Evolutionary conservation across 2,329 filamentous ascomycete genomes (phyloP).

Genomic region (Tricladium varicosporioides): DNA sequence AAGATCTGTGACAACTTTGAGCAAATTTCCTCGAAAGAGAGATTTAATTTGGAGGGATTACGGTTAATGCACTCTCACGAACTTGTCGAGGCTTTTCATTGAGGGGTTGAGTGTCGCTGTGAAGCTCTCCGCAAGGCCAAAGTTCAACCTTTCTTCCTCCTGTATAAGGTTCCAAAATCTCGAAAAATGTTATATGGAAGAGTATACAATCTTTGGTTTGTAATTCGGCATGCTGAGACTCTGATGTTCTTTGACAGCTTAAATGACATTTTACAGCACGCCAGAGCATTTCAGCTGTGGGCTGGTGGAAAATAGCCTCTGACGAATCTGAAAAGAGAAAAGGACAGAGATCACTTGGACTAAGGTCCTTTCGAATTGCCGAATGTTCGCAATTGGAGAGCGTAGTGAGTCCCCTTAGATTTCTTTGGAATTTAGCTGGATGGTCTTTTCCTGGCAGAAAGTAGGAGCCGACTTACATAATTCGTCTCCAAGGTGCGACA

Average conservation of each 20-base stretch:
- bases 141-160: constrained; percentile 3
- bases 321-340: constrained; percentile 6
- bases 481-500: constrained; percentile 5
- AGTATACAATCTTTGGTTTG: constrained; percentile 8
- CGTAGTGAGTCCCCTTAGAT: too few relatives aligned
- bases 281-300: constrained; percentile 8
- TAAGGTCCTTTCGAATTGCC: too few relatives aligned
- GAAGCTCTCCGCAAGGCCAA: constrained; percentile 12
- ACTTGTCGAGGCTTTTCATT: constrained; percentile 1
- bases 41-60: too few relatives aligned
- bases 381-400: too few relatives aligned
- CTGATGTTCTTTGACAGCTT: constrained; percentile 3
- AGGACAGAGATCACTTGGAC: constrained; percentile 13
- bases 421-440: too few relatives aligned
- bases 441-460: too few relatives aligned
- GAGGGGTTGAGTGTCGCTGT: constrained; percentile 1
- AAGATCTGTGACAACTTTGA: constrained; percentile 7
- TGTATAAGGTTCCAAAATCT: background rate
- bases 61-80: constrained; percentile 10
- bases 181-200: constrained; percentile 12
- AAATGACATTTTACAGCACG: constrained; percentile 9
- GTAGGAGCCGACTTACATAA: constrained; percentile 10
- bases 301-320: constrained; percentile 5
- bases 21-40: too few relatives aligned
- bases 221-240: constrained; percentile 2